phyloP scores from a whole-genome alignment of 208 protist genomes.

The Vickermania ingenoplastis region DNA sequence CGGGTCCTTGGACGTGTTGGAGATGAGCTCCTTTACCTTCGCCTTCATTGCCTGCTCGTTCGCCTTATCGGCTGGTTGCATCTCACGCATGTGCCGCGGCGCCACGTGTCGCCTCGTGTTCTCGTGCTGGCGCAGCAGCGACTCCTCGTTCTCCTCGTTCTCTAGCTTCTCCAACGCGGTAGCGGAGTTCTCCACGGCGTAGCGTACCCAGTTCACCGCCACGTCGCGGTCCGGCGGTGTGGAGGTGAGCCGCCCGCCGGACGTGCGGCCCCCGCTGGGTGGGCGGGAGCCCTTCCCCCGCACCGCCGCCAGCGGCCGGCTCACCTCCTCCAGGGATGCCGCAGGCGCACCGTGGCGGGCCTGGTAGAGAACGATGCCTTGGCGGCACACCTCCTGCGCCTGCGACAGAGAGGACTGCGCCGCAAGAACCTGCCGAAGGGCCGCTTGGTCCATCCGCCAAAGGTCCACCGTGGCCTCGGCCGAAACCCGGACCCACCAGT shows the following conservation, averaged over 20 bases:
- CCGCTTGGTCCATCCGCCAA: slow-evolving; percentile 47
- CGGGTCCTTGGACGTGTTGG: slow-evolving; percentile 22
- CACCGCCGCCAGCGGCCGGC: neutral
- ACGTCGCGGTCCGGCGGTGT: slow-evolving; percentile 1
- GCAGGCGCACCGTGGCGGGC: neutral
- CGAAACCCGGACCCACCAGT: slow-evolving; percentile 49
- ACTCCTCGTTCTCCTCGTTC: slow-evolving; percentile 1
- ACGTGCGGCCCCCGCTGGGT: neutral
- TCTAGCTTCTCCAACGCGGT: slow-evolving; percentile 17
- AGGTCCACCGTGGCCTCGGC: slow-evolving; percentile 62
- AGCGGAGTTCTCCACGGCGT: slow-evolving; percentile 10
- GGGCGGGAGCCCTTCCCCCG: neutral
- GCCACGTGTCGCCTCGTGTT: neutral
- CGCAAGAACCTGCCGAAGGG: slow-evolving; percentile 36
- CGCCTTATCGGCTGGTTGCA: slow-evolving; percentile 46
- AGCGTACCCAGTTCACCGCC: slow-evolving; percentile 34
- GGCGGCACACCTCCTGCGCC: slow-evolving; percentile 65
- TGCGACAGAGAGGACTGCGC: slow-evolving; percentile 35
- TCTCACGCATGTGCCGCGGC: slow-evolving; percentile 15
- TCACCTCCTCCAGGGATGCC: neutral
- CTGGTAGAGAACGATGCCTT: slow-evolving; percentile 19
- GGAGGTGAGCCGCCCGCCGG: neutral
- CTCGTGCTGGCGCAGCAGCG: neutral
- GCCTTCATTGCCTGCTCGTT: slow-evolving; percentile 56
- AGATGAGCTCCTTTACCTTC: slow-evolving; percentile 55